Conservation (phyloP, 192 early-diverging fungal genomes). For the Oehlia diaphana region DNA sequence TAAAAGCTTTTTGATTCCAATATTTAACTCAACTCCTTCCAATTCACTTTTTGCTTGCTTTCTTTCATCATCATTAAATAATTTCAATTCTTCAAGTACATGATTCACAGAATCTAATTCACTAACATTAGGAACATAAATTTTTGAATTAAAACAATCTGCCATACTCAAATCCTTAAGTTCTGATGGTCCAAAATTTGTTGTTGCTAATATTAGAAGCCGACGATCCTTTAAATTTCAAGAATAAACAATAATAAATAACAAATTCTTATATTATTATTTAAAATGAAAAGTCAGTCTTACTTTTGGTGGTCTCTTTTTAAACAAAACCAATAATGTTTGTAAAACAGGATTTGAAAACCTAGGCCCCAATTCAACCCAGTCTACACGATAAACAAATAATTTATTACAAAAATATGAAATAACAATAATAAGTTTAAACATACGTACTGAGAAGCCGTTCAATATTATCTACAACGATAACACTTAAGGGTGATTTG, state of each 20-base stretch:
- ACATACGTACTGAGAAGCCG: slow-evolving; percentile 68
- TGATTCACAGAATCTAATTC: slow-evolving; percentile 67
- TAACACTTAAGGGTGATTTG: slow-evolving; percentile 89
- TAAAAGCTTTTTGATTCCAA: slow-evolving; percentile 92
- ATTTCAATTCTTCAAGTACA: slow-evolving; percentile 66
- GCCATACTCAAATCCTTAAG: slow-evolving; percentile 86
- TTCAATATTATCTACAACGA: slow-evolving; percentile 95
- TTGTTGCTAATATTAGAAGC: slow-evolving; percentile 91
- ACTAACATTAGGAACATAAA: slow-evolving; percentile 80
- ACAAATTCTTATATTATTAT: neutral
- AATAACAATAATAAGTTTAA: neutral
- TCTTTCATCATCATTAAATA: slow-evolving; percentile 75
- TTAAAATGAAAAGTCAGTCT: neutral
- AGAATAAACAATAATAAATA: slow-evolving; percentile 4
- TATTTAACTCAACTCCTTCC: slow-evolving; percentile 46
- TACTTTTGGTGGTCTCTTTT: slow-evolving; percentile 86
- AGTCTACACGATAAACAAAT: slow-evolving; percentile 55
- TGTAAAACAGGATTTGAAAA: slow-evolving; percentile 95
- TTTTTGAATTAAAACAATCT: slow-evolving; percentile 81
- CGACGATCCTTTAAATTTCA: slow-evolving; percentile 52
- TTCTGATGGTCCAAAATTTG: slow-evolving; percentile 69
- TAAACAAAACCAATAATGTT: slow-evolving; percentile 88
- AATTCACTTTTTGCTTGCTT: slow-evolving; percentile 55
- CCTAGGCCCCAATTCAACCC: slow-evolving; percentile 91
- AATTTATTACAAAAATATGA: neutral